Base-by-base conservation (phyloP, 1,284 basidiomycete genomes). In the Papiliotrema terrestris region DNA sequence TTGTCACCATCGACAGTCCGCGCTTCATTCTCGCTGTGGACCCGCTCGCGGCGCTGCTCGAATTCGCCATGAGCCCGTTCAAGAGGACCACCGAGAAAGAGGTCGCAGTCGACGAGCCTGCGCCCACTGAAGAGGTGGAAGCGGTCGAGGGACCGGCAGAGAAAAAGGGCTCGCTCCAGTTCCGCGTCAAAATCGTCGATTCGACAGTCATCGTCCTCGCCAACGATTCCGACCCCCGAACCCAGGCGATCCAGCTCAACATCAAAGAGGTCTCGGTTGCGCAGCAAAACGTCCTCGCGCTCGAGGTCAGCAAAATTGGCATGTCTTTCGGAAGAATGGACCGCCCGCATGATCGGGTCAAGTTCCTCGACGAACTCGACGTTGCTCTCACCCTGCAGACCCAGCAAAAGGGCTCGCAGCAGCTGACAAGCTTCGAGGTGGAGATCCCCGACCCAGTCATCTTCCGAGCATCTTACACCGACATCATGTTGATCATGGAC, bases 271-370 rank as follows among this genome's bases (percentile, higher is more conserved):
- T 98, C 22, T 80, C 91, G n/a, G 74, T 98, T 56, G 91, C 94
- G 13, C 92, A 96, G 72, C 95, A 92, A 87, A 86, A 86, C 19
- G 85, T 95, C 36, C 71, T 94, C 61, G 90, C 92, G 0, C 78
- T 98, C 59, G 91, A 84, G 54, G 80, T 98, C 39, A 85, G 83
- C 55, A 83, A 83, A 51, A 81, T 98, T 11, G 96, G 95, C 42
- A 97, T 99, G 93, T 97, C 93, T 17, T 82, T 98, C 43, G 86
- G 87, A 59, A 82, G 83, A 25, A 98, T 99, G 93, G 90, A 90
- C 62, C 83, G 83, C 59, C 81, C 84, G 41, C 81, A 85, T 2
- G 95, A 98, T 60, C 86, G 84, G 42, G 87, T 95, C 44, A 85
- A 91, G 39, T 92, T 99, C 78, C 80, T 99, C 62, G 96, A 98